Percentiles rank a stretch among this genome's conserved stretches.
phyloP scores from a whole-genome alignment of 768 basidiomycete genomes.

The Boletus reticulatus region DNA sequence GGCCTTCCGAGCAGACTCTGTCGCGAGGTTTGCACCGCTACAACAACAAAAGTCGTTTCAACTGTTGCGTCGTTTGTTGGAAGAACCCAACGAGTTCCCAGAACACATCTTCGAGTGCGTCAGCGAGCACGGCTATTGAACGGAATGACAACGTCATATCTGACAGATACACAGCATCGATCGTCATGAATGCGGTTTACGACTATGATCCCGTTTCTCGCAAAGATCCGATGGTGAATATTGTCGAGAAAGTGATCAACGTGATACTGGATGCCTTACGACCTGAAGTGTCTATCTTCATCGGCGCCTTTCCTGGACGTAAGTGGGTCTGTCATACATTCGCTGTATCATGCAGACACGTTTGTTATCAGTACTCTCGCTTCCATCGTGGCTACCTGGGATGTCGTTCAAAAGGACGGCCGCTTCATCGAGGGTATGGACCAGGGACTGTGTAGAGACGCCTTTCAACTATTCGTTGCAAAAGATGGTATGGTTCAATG shows the following conservation, averaged over 20 bases:
- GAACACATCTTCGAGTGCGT: conserved; percentile 32
- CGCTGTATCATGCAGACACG: background rate
- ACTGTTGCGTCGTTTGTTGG: conserved; percentile 31
- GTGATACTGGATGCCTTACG: conserved; percentile 5
- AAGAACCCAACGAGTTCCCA: conserved; percentile 28
- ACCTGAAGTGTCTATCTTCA: conserved; percentile 5
- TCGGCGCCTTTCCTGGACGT: conserved; percentile 14
- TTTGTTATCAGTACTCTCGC: background rate
- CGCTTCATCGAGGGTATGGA: background rate
- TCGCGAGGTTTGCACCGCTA: conserved; percentile 24
- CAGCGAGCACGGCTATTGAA: background rate
- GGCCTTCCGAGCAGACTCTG: conserved; percentile 13
- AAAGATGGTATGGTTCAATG: background rate
- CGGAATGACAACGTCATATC: background rate
- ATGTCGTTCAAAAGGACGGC: conserved; percentile 9
- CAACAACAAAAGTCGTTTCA: conserved; percentile 27
- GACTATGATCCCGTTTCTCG: conserved; percentile 15
- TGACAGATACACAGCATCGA: conserved; percentile 11
- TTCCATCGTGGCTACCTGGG: conserved; percentile 13
- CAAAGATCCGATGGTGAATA: conserved; percentile 7
- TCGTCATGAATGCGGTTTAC: conserved; percentile 11
- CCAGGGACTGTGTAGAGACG: conserved; percentile 8
- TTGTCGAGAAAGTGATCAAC: conserved; percentile 4
- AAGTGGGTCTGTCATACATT: background rate
- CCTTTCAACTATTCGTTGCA: conserved; percentile 7